Evolutionary conservation across 1,139 yeast species (phyloP).

Genomic region (Zygosaccharomyces sapae): DNA sequence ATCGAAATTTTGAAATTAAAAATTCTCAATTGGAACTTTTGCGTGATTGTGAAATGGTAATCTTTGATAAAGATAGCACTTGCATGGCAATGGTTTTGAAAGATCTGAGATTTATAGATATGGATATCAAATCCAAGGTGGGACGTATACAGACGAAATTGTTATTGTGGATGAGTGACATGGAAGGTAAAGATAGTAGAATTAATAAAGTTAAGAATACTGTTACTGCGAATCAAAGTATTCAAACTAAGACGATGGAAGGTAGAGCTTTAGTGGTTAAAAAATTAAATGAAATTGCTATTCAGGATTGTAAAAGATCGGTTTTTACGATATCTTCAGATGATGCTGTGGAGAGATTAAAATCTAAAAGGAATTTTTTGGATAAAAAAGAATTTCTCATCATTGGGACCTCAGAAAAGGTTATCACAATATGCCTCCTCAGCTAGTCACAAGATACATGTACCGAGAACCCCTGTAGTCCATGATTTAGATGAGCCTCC

Average conservation of each 20-base stretch:
- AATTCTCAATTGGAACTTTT: slow-evolving; percentile 12
- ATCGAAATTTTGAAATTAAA: slow-evolving; percentile 10
- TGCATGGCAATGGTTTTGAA: slow-evolving; percentile 13
- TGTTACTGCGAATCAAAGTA: neutral
- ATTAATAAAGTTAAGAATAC: slow-evolving; percentile 7
- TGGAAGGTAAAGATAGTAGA: slow-evolving; percentile 2
- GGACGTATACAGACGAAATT: slow-evolving; percentile 9
- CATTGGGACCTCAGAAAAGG: slow-evolving; percentile 7
- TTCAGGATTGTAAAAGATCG: slow-evolving; percentile 5
- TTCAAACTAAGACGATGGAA: slow-evolving; percentile 1
- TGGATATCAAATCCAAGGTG: slow-evolving; percentile 8
- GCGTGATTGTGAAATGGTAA: slow-evolving; percentile 14
- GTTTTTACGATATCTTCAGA: slow-evolving; percentile 1
- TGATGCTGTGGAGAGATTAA: slow-evolving; percentile 6
- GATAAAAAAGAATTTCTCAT: slow-evolving; percentile 8
- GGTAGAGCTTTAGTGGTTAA: slow-evolving; percentile 1
- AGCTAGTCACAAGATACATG: slow-evolving; percentile 7
- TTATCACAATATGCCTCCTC: slow-evolving; percentile 5
- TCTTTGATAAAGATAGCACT: slow-evolving; percentile 12
- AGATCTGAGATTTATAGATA: slow-evolving; percentile 9
- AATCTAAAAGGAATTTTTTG: slow-evolving; percentile 8
- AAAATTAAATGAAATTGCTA: slow-evolving; percentile 5
- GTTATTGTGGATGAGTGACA: slow-evolving; percentile 6
- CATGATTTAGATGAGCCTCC: slow-evolving; percentile 1
- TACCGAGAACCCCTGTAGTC: slow-evolving; percentile 1